Percentiles rank a stretch among this genome's conserved stretches.
Conservation (phyloP, 768 basidiomycete species). For the Scleroderma bovista region DNA sequence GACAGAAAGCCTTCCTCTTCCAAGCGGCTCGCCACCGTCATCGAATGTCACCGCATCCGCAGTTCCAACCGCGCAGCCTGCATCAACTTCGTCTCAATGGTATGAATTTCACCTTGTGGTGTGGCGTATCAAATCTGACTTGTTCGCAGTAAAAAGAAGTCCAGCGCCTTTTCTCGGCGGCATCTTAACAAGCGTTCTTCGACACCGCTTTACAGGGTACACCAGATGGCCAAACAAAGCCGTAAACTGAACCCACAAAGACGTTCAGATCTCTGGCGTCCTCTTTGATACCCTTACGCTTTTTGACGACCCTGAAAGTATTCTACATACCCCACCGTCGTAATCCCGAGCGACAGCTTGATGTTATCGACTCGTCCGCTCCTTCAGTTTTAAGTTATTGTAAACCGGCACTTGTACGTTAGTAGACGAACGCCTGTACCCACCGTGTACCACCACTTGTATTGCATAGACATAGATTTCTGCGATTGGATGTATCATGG, state of each 20-base stretch:
- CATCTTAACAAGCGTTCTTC: background rate
- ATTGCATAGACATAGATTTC: too few species aligned
- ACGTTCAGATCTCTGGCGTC: conserved; percentile 11
- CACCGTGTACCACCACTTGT: too few species aligned
- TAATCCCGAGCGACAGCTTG: background rate
- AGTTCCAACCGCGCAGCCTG: background rate
- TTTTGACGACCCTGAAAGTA: background rate
- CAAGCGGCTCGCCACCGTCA: background rate
- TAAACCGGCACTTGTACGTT: background rate
- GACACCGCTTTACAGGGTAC: conserved; percentile 2
- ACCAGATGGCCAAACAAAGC: conserved; percentile 9
- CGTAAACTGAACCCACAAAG: conserved; percentile 1
- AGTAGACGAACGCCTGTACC: too few species aligned
- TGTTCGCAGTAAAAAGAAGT: conserved; percentile 1
- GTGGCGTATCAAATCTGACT: background rate
- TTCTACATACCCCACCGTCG: background rate
- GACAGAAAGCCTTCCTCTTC: background rate
- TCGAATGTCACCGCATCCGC: background rate
- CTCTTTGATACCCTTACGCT: conserved; percentile 3
- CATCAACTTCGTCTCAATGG: conserved; percentile 8
- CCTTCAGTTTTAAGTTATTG: conserved; percentile 5
- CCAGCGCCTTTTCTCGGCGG: conserved; percentile 6
- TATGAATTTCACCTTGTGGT: conserved; percentile 3
- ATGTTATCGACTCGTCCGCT: conserved; percentile 7
- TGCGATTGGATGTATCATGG: too few species aligned